Percentiles rank a stretch among this genome's conserved stretches.
These are phyloP conservation scores for Fusarium bulbicola DNA, from an alignment of 2,329 filamentous ascomycete species.

Conservation along the genomic window DNA sequence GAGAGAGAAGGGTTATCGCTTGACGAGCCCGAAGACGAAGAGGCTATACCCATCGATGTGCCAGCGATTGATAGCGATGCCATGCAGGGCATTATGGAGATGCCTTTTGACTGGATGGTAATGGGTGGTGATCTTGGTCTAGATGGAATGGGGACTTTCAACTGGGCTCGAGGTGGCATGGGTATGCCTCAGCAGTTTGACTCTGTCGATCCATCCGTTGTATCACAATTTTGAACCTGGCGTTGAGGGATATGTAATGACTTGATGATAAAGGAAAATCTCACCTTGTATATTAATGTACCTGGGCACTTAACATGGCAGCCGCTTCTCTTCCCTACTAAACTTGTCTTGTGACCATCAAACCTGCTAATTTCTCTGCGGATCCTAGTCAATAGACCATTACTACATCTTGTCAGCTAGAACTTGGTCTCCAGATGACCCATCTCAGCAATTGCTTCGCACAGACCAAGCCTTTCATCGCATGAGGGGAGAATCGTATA, in stretches of 20 bases:
- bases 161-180: slow-evolving; percentile 21
- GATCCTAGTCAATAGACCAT: background rate
- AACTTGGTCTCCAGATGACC: background rate
- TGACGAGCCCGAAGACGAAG: slow-evolving; percentile 14
- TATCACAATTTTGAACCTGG: slow-evolving; percentile 19
- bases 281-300: background rate
- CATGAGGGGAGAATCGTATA: background rate
- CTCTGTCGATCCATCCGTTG: slow-evolving; percentile 26
- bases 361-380: background rate
- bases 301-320: background rate
- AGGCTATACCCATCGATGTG: background rate
- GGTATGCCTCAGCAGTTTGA: slow-evolving; percentile 23
- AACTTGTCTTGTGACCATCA: background rate
- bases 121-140: slow-evolving; percentile 33
- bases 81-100: slow-evolving; percentile 40
- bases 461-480: background rate
- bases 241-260: background rate
- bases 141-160: slow-evolving; percentile 34
- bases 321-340: background rate
- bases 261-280: background rate
- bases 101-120: slow-evolving; percentile 40
- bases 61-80: slow-evolving; percentile 10
- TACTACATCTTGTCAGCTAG: background rate
- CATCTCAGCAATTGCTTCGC: too few relatives aligned
- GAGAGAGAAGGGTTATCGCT: slow-evolving; percentile 34